A percentile compares a stretch with the other conserved stretches of the same genome.
Evolutionary conservation across 2,329 filamentous ascomycete species (phyloP).

Genomic region (Cercospora sp.): DNA sequence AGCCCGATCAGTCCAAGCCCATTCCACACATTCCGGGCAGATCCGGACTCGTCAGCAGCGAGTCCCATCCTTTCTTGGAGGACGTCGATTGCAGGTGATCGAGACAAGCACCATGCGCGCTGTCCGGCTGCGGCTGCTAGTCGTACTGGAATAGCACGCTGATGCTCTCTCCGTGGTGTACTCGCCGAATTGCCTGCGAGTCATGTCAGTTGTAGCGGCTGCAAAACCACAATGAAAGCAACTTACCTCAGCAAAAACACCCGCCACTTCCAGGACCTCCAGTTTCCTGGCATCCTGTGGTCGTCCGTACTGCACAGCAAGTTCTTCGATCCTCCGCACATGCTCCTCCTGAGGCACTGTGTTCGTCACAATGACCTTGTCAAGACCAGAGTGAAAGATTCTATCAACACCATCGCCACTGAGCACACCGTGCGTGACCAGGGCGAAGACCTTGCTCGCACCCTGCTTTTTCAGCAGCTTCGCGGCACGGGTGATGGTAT

Average conservation of each 20-base stretch:
- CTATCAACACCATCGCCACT: slow-evolving; percentile 92
- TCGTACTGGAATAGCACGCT: slow-evolving; percentile 90
- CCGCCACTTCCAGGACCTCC: slow-evolving; percentile 85
- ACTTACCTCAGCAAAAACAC: slow-evolving; percentile 80
- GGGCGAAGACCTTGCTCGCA: slow-evolving; percentile 84
- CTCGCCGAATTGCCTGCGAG: slow-evolving; percentile 75
- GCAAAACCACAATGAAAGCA: slow-evolving; percentile 29
- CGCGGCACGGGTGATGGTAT: slow-evolving; percentile 93
- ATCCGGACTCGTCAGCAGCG: slow-evolving; percentile 5
- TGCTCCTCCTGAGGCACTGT: slow-evolving; percentile 88
- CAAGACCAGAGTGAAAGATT: slow-evolving; percentile 88
- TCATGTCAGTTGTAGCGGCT: slow-evolving; percentile 15
- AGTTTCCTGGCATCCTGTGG: slow-evolving; percentile 70
- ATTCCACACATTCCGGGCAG: slow-evolving; percentile 4
- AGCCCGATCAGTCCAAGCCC: background rate
- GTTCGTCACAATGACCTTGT: slow-evolving; percentile 94
- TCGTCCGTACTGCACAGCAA: slow-evolving; percentile 38
- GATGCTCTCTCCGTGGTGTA: slow-evolving; percentile 97
- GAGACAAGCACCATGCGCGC: slow-evolving; percentile 9
- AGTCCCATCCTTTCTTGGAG: background rate
- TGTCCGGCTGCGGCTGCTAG: slow-evolving; percentile 42
- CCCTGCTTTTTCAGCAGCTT: slow-evolving; percentile 94
- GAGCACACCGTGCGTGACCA: slow-evolving; percentile 92
- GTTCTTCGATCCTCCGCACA: slow-evolving; percentile 47
- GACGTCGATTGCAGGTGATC: slow-evolving; percentile 5